Percentiles rank a stretch among this genome's conserved stretches.
phyloP scores from a whole-genome alignment of 2,329 filamentous ascomycete genomes.

The Cladophialophora carrionii region DNA sequence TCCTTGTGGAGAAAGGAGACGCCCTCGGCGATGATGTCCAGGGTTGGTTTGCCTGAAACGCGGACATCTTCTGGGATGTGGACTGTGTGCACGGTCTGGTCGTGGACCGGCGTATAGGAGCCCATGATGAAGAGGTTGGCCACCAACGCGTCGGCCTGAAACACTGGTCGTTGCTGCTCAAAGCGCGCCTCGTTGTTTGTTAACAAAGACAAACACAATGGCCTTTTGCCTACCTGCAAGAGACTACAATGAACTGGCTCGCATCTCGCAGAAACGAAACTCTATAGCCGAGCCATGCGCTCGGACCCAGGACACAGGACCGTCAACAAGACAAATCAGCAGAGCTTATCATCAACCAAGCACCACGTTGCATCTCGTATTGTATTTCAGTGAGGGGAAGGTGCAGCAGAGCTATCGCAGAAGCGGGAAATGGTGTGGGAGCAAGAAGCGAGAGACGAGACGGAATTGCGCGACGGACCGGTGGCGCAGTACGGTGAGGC shows the following conservation, averaged over 20 bases:
- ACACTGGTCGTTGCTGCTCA: neutral
- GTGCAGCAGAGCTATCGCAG: neutral
- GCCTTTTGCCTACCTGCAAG: neutral
- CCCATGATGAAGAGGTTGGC: slow-evolving; percentile 26
- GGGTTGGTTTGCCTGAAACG: slow-evolving; percentile 23
- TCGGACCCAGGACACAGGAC: neutral
- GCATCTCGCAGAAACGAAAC: slow-evolving; percentile 1
- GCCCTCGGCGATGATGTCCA: slow-evolving; percentile 37
- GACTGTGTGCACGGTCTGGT: slow-evolving; percentile 36
- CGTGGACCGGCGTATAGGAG: slow-evolving; percentile 27
- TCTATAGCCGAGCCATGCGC: slow-evolving; percentile 10
- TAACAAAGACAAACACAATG: neutral
- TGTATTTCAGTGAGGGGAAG: slow-evolving; percentile 11
- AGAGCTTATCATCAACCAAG: slow-evolving; percentile 17
- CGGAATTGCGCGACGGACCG: slow-evolving; percentile 6
- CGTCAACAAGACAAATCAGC: neutral
- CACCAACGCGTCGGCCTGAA: neutral
- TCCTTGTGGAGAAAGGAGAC: slow-evolving; percentile 42
- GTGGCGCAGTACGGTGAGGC: slow-evolving; percentile 1
- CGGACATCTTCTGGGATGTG: slow-evolving; percentile 33
- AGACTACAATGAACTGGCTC: neutral
- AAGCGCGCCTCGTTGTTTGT: neutral
- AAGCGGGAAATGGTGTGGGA: slow-evolving; percentile 7
- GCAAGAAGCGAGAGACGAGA: slow-evolving; percentile 1
- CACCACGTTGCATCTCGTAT: slow-evolving; percentile 12